These are phyloP conservation scores for Paradendryphiella salina DNA, from an alignment of 2,329 filamentous ascomycete species.

Conservation along the genomic window DNA sequence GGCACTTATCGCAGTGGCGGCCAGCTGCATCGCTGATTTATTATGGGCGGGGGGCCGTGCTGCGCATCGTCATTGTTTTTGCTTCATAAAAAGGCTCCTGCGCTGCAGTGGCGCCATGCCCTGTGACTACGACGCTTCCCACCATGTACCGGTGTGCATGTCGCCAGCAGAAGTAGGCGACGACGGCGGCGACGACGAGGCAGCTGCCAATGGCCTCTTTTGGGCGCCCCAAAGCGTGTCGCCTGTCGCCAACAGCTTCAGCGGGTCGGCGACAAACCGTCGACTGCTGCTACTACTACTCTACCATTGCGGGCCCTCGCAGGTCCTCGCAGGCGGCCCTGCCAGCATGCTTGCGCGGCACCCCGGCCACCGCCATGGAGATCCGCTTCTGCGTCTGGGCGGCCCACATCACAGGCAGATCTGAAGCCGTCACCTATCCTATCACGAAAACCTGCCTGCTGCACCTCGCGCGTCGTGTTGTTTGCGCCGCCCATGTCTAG, in stretches of 20 bases:
- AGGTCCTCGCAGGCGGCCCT: background rate
- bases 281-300: background rate
- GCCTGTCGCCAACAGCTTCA: background rate
- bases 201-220: background rate
- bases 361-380: constrained; percentile 15
- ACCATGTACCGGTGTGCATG: background rate
- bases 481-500: background rate
- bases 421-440: constrained; percentile 7
- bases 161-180: background rate
- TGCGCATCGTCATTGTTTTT: constrained; percentile 28
- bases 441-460: constrained; percentile 3
- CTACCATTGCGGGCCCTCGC: background rate
- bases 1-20: constrained; percentile 25
- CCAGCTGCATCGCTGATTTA: constrained; percentile 24
- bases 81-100: constrained; percentile 12
- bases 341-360: constrained; percentile 13
- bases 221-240: background rate
- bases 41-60: constrained; percentile 28
- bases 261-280: constrained; percentile 3
- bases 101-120: constrained; percentile 8
- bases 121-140: background rate
- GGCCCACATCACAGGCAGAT: constrained; percentile 10
- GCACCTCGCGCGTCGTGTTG: constrained; percentile 2
- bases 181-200: background rate
- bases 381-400: constrained; percentile 6